Base-by-base conservation (phyloP, 1,284 basidiomycete genomes). In the Vanrija humicola region DNA sequence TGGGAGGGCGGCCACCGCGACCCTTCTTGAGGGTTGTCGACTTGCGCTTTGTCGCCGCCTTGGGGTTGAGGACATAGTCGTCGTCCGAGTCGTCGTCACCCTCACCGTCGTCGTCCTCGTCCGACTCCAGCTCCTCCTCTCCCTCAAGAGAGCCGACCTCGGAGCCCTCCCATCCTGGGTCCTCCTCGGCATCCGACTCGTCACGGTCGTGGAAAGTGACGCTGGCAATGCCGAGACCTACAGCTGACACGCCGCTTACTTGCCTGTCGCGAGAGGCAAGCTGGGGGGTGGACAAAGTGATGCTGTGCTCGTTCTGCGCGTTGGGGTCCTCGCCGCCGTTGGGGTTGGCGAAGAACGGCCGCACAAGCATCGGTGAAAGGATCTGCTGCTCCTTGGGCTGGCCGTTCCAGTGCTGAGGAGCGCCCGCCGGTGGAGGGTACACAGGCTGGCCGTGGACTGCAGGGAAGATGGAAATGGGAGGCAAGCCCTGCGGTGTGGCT, bases 191-290 rank as follows among this genome's bases (percentile, higher is more conserved):
- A 34, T 39, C 43, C 8, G 51, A 45, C 34, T 26, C 54, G 15
- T 58, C 59, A 9, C 49, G 48, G 45, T 68, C 67, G 28, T 61
- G 64, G 44, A 73, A 69, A 25, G 68, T 60, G 23, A 75, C 70
- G 42, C 70, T 73, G 48, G 70, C 65, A 23, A 75, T 62, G 18
- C 72, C 70, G 6, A 73, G 50, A 1, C 73, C 73, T 46, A 74
- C 68, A 18, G 64, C 54, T 1, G 65, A 59, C 23, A 72, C 65
- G 10, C 60, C 58, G 5, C 54, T 54, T 2, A 54, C 54, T 19
- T 64, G 50, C n/a, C 59, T 56, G 18, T 53, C 47, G 19, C 57
- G 59, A 25, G 48, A 18, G 34, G 46, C 9, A 54, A 43, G 48
- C 40, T 64, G 61, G 3, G 64, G 67, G 21, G 69, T 65, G 5